phyloP scores from a whole-genome alignment of 305 asterid species.

The Salvia sclarea region DNA sequence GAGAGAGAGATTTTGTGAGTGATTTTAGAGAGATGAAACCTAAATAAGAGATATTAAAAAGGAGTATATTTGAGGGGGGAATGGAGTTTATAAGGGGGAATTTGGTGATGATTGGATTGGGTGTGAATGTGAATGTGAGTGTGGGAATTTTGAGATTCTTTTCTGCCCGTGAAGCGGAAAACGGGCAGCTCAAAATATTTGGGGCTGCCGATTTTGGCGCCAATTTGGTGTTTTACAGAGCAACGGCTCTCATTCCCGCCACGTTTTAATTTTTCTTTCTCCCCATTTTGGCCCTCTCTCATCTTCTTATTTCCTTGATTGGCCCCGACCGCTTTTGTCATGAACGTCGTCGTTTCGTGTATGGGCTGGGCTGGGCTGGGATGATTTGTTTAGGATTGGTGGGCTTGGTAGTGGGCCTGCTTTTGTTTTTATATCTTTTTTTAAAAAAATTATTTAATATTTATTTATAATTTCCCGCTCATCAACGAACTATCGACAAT shows the following conservation, averaged over 20 bases:
- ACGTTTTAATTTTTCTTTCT: background rate
- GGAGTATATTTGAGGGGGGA: background rate
- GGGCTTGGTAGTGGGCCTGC: slow-evolving; percentile 10
- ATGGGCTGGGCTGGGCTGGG: slow-evolving; percentile 15
- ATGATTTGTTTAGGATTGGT: background rate
- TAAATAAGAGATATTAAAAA: slow-evolving; percentile 22
- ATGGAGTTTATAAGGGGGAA: slow-evolving; percentile 28
- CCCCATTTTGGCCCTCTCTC: slow-evolving; percentile 27
- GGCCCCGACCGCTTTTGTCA: background rate
- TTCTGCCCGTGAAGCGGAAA: slow-evolving; percentile 47
- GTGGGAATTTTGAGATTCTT: slow-evolving; percentile 11
- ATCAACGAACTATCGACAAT: too few species aligned
- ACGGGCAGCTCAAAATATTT: slow-evolving; percentile 41
- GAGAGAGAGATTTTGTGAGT: slow-evolving; percentile 11
- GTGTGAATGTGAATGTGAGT: slow-evolving; percentile 31
- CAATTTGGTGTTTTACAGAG: slow-evolving; percentile 32
- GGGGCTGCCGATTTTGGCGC: slow-evolving; percentile 44
- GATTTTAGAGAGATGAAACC: background rate
- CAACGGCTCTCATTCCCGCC: slow-evolving; percentile 71
- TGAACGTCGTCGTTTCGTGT: background rate
- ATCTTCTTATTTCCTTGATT: slow-evolving; percentile 4
- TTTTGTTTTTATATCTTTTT: background rate
- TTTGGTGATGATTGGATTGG: slow-evolving; percentile 32
- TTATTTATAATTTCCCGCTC: too few species aligned
- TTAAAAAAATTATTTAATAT: too few species aligned